Evolutionary conservation across 2,329 filamentous ascomycete genomes (phyloP).

Genomic region (Fusarium beomiforme): DNA sequence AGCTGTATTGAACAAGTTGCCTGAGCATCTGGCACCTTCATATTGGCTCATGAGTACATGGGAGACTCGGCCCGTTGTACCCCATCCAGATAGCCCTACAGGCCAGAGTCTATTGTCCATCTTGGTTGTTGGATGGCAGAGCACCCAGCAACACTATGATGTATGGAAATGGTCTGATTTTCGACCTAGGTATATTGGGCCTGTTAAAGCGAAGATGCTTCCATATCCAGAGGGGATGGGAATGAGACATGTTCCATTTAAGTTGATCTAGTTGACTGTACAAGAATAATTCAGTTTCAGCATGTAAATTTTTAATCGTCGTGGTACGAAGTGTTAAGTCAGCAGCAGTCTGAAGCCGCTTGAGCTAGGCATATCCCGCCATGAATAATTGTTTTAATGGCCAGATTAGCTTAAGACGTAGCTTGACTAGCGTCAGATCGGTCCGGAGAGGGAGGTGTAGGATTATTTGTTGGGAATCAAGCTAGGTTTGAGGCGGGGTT

Average conservation of each 20-base stretch:
- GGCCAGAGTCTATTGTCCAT: background rate
- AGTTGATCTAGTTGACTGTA: background rate
- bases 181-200: background rate
- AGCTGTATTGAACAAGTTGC: background rate
- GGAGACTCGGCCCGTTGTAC: background rate
- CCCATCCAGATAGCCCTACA: background rate
- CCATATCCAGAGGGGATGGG: background rate
- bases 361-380: too few species aligned
- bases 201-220: background rate
- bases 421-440: too few species aligned
- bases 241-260: background rate
- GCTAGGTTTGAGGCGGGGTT: too few species aligned
- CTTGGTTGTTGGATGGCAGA: background rate
- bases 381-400: too few species aligned
- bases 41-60: background rate
- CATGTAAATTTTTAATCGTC: too few species aligned
- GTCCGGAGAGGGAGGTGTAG: too few species aligned
- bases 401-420: too few species aligned
- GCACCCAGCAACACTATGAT: background rate
- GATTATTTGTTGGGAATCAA: too few species aligned
- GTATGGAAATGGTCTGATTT: background rate
- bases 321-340: too few species aligned
- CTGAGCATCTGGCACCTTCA: background rate
- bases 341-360: too few species aligned
- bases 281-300: background rate